Conservation (phyloP, 1,139 yeast genomes). For the Nakaseomyces bracarensis region DNA sequence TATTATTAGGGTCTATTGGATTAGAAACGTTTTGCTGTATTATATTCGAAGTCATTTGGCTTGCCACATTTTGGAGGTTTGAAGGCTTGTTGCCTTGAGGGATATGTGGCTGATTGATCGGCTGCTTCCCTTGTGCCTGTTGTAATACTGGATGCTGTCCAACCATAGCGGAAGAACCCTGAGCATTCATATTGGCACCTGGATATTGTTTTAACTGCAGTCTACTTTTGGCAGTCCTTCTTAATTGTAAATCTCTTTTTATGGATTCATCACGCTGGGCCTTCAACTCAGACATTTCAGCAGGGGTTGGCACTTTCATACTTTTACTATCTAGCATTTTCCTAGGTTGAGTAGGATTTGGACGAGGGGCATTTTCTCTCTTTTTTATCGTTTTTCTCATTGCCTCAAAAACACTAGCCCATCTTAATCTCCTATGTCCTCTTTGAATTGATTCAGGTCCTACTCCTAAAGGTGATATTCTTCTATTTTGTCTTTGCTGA, state of each 20-base stretch:
- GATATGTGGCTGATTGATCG: slow-evolving; percentile 7
- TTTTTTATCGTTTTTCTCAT: slow-evolving; percentile 84
- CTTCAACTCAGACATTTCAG: slow-evolving; percentile 72
- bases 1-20: neutral
- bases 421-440: slow-evolving; percentile 80
- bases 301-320: slow-evolving; percentile 60
- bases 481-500: slow-evolving; percentile 69
- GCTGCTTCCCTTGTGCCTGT: slow-evolving; percentile 20
- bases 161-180: neutral
- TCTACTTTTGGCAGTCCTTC: slow-evolving; percentile 29
- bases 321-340: slow-evolving; percentile 35
- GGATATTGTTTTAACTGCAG: slow-evolving; percentile 24
- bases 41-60: neutral
- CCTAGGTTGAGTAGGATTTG: slow-evolving; percentile 39
- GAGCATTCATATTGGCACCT: neutral
- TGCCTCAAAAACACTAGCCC: slow-evolving; percentile 98
- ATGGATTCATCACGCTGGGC: slow-evolving; percentile 78
- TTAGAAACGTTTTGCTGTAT: slow-evolving; percentile 8
- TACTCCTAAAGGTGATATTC: slow-evolving; percentile 87
- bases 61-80: neutral
- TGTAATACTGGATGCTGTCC: slow-evolving; percentile 9
- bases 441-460: slow-evolving; percentile 86
- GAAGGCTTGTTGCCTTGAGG: slow-evolving; percentile 7
- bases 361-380: slow-evolving; percentile 62
- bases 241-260: slow-evolving; percentile 30